Conservation (phyloP, 164 flowering plant species). For the Stephania japonica region DNA sequence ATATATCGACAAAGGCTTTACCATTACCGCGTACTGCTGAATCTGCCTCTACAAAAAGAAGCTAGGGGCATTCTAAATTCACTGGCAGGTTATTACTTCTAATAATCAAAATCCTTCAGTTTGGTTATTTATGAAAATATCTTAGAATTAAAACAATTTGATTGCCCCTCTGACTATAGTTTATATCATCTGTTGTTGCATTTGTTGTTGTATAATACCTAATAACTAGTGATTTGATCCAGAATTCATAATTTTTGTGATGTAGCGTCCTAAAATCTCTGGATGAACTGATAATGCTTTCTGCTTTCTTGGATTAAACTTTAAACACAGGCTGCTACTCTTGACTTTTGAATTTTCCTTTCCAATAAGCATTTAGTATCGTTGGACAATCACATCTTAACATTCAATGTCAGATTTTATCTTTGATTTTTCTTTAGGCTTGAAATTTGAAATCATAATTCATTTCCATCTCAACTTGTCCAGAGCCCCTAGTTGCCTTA, state of each 20-base stretch:
- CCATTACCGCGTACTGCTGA: background rate
- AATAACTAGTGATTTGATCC: background rate
- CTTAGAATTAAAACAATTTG: background rate
- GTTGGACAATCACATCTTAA: background rate
- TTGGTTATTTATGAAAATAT: background rate
- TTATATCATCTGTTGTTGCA: background rate
- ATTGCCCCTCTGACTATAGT: background rate
- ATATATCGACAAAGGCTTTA: constrained; percentile 12
- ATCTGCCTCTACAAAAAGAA: background rate
- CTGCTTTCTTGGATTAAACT: background rate
- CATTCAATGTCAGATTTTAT: background rate
- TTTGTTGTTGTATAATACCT: background rate
- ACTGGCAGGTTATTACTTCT: background rate
- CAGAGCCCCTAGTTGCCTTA: background rate
- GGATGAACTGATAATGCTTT: background rate
- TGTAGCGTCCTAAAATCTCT: background rate
- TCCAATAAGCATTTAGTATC: background rate
- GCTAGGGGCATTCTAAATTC: constrained; percentile 1
- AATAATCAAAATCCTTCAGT: background rate
- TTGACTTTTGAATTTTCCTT: too few relatives aligned
- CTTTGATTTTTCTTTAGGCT: background rate
- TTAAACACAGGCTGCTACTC: background rate
- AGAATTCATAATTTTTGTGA: background rate
- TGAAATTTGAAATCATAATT: background rate
- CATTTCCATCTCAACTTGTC: background rate